Evolutionary conservation across 108 stramenopile species (phyloP), one percentile per base, ranked within the genome.

Genomic region (Stephanodiscus minutulus): DNA sequence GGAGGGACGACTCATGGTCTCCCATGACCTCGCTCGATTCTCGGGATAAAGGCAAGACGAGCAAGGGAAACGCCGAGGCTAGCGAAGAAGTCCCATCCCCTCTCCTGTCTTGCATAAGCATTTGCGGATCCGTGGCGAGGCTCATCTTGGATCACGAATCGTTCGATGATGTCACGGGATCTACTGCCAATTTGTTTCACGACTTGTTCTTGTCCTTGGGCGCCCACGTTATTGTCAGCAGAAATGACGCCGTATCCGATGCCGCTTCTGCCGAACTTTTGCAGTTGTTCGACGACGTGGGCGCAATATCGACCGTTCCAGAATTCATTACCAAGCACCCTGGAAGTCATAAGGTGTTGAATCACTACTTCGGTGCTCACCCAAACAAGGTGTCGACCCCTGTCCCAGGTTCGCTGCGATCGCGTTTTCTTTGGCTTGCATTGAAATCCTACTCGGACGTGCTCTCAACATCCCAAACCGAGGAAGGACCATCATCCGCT

Each of bases 341-440:
- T 9, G 52, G 47, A 0, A 61, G 67, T 54, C 57, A 50, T 13
- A 44, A 27, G 5, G 68, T 60, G 5, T 50, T 72, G 37, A 46
- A 61, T 20, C 27, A 68, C 37, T 61, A 25, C 63, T 73, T 64
- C 35, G 18, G 64, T 25, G 25, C 44, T 25, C 25, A 61, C 21
- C 7, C 3, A 39, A 64, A 29, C 12, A 72, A 66, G 43, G 47
- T 21, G 21, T 20, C 44, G 9, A 20, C 1, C 5, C 13, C 21
- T 39, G 28, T 24, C 47, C 63, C 63, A 31, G 58, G 49, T n/a
- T 50, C 55, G 8, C 25, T 81, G n/a, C 54, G 48, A 13, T 39
- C 55, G n/a, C 70, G 79, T 9, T 81, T 77, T 52, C 71, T 72
- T 1, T 81, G 80, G 80, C 28, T 73, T 33, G 67, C 74, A 21